Conservation (phyloP, 2,329 filamentous ascomycete genomes). For the Apiospora koreana region DNA sequence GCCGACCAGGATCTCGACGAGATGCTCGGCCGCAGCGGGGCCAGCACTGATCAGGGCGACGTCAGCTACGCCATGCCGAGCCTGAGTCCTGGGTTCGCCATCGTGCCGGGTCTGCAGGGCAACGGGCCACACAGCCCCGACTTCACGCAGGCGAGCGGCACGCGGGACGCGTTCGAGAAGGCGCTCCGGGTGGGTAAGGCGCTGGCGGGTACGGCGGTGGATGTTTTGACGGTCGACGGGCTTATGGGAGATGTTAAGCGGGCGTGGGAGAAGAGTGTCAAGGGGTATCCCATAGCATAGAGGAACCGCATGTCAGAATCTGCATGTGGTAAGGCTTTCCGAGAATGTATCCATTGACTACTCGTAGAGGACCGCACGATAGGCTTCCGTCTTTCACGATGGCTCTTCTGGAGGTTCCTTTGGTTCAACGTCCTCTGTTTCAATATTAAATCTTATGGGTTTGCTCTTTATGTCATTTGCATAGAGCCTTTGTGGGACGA, state of each 20-base stretch:
- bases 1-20: constrained; percentile 42
- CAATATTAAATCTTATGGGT: too few relatives aligned
- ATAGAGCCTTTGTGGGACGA: too few relatives aligned
- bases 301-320: not conserved
- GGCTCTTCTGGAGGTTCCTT: too few relatives aligned
- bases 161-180: constrained; percentile 45
- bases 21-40: constrained; percentile 44
- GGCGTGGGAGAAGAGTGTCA: constrained; percentile 37
- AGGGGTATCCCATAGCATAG: constrained; percentile 9
- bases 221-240: constrained; percentile 44
- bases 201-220: constrained; percentile 48
- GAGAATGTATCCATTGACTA: too few relatives aligned
- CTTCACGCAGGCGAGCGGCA: constrained; percentile 53
- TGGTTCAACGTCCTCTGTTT: too few relatives aligned
- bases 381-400: too few relatives aligned
- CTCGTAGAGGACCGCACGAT: too few relatives aligned
- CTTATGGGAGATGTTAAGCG: constrained; percentile 44
- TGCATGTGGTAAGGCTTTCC: too few relatives aligned
- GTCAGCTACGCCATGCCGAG: constrained; percentile 59
- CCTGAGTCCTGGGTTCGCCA: constrained; percentile 52
- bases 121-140: constrained; percentile 53
- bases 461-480: too few relatives aligned
- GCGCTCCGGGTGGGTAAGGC: constrained; percentile 49
- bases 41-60: constrained; percentile 62
- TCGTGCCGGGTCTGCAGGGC: constrained; percentile 45